Evolutionary conservation across 169 alveolate species (phyloP).

Genomic region (Fabrea salina): DNA sequence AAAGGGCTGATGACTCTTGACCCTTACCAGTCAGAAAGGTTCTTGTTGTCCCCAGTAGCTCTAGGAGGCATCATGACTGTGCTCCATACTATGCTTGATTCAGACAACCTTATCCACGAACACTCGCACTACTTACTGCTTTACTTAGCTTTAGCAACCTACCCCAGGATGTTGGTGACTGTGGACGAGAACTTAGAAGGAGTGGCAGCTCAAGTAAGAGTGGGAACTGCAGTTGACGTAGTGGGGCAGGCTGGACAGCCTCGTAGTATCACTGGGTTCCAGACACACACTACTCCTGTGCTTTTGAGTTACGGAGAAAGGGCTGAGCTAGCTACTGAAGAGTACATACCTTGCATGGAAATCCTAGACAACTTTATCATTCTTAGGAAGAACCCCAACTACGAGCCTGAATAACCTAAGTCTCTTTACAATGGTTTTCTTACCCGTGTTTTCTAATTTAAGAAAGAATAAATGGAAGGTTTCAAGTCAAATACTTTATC

Average conservation of each 20-base stretch:
- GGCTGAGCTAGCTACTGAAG: constrained; percentile 93
- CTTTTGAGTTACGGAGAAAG: constrained; percentile 88
- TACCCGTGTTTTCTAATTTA: neutral
- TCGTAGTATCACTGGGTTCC: constrained; percentile 97
- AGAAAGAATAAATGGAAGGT: too few species aligned
- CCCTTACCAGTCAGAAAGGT: constrained; percentile 96
- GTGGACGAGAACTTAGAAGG: constrained; percentile 46
- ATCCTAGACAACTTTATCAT: constrained; percentile 84
- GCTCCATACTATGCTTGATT: constrained; percentile 87
- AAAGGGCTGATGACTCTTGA: constrained; percentile 92
- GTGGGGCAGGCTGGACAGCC: constrained; percentile 98
- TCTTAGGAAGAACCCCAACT: constrained; percentile 79
- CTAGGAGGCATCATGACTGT: constrained; percentile 92
- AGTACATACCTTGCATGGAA: constrained; percentile 67
- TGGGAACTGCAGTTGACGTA: constrained; percentile 95
- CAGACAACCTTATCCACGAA: constrained; percentile 82
- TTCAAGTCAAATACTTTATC: too few species aligned
- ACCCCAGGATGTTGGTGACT: constrained; percentile 85
- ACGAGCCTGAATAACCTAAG: constrained; percentile 45
- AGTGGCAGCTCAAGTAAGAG: constrained; percentile 82
- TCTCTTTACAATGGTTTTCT: neutral
- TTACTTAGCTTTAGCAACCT: constrained; percentile 92
- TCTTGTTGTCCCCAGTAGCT: constrained; percentile 90
- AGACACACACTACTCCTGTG: constrained; percentile 99
- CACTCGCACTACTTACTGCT: constrained; percentile 91